phyloP scores from a whole-genome alignment of 352 stramenopile species.

The Globisporangium megalacanthum region DNA sequence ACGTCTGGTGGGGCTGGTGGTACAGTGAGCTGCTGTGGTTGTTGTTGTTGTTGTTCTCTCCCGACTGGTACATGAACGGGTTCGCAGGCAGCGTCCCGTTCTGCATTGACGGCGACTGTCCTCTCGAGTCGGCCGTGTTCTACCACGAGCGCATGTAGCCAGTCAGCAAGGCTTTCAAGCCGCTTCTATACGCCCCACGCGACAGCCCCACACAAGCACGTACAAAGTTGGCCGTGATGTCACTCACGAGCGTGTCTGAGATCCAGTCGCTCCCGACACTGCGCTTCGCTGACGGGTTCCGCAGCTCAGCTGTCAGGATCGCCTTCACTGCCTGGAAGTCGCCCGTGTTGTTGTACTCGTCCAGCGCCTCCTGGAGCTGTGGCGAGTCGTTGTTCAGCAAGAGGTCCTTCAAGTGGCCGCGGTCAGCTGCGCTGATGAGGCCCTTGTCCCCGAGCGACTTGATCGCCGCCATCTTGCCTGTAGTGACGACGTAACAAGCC shows the following conservation, averaged over 20 bases:
- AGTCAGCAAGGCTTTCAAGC: background rate
- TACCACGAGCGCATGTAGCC: background rate
- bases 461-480: constrained; percentile 76
- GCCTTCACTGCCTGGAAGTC: constrained; percentile 74
- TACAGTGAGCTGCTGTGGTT: constrained; percentile 15
- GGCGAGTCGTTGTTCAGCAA: constrained; percentile 76
- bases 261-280: constrained; percentile 65
- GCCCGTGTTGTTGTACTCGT: constrained; percentile 73
- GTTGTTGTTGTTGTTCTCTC: constrained; percentile 10
- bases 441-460: constrained; percentile 72
- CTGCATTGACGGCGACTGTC: background rate
- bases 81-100: constrained; percentile 9
- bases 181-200: too few species aligned
- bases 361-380: constrained; percentile 64
- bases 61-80: constrained; percentile 27
- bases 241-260: constrained; percentile 71
- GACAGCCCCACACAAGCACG: constrained; percentile 4
- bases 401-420: constrained; percentile 67
- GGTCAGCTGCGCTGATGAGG: constrained; percentile 63
- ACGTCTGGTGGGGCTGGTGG: constrained; percentile 20
- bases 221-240: constrained; percentile 62
- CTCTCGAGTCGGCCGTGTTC: constrained; percentile 9
- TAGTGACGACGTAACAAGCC: background rate
- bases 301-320: constrained; percentile 55
- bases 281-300: constrained; percentile 61